Conservation (phyloP, 768 basidiomycete species). For the Leccinum sublutescens region DNA sequence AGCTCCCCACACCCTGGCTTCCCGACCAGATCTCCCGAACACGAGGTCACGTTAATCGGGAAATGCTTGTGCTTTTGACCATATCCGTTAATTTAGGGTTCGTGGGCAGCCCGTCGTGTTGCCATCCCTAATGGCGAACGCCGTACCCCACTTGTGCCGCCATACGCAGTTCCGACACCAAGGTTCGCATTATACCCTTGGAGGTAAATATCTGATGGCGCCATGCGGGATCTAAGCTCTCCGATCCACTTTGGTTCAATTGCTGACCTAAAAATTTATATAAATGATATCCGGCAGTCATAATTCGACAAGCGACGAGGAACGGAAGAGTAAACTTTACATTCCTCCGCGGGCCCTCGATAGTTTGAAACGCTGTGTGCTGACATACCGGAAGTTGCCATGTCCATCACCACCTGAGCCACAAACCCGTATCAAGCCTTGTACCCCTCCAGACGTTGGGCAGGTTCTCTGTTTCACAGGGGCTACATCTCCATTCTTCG, state of each 20-base stretch:
- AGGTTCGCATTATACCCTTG: slow-evolving; percentile 15
- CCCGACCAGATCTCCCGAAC: slow-evolving; percentile 23
- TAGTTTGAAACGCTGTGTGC: slow-evolving; percentile 17
- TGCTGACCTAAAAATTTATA: not conserved
- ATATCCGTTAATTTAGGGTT: slow-evolving; percentile 35
- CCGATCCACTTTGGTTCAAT: slow-evolving; percentile 8
- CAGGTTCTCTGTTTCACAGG: not conserved
- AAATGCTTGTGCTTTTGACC: slow-evolving; percentile 23
- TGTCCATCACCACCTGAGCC: not conserved
- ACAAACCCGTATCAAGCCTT: not conserved
- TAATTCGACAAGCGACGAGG: slow-evolving; percentile 7
- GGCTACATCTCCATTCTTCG: slow-evolving; percentile 5
- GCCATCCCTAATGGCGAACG: slow-evolving; percentile 21
- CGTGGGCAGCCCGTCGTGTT: slow-evolving; percentile 10
- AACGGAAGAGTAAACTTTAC: slow-evolving; percentile 6
- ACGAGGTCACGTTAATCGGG: slow-evolving; percentile 27
- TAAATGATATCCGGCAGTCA: not conserved
- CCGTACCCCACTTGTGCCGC: slow-evolving; percentile 19
- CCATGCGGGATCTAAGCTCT: slow-evolving; percentile 20
- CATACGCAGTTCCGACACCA: slow-evolving; percentile 9
- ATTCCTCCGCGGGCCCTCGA: slow-evolving; percentile 28
- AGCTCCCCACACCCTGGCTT: slow-evolving; percentile 12
- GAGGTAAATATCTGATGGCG: slow-evolving; percentile 17
- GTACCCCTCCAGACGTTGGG: not conserved
- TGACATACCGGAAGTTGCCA: slow-evolving; percentile 17